Base-by-base conservation (phyloP, 768 basidiomycete genomes). In the Trametes cingulata region DNA sequence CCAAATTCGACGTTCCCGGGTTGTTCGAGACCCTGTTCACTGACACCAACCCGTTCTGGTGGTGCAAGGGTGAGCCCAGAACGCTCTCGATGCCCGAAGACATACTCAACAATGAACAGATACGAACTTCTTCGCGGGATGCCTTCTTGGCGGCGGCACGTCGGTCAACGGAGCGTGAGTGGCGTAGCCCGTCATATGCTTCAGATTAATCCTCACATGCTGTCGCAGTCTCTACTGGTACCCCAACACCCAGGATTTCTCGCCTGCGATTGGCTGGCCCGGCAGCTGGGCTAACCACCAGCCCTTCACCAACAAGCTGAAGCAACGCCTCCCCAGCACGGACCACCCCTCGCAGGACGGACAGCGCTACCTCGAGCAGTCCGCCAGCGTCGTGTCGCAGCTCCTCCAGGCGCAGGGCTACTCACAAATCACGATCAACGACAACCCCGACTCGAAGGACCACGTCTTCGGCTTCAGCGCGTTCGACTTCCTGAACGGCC, bases 1-100 rank as follows among this genome's bases (percentile, higher is more conserved):
- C 86, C 6, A 85, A 85, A 65, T 86, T 86, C 68, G 86, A 87
- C 63, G 74, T 85, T 56, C 85, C 85, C 20, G 85, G 86, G 64
- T 66, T 85, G 42, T 87, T 86, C 66, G 84, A 87, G 72, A 80
- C 82, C 41, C 82, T 86, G 82, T 87, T 87, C 73, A 76, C 78
- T 15, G 83, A 85, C 55, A 67, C 74, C 40, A 78, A 84, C 63
- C 74, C 77, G 1, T 86, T 77, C 72, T 87, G 81, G 80, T 87
- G 83, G 83, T 87, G 85, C 73, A 85, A 83, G 71, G 83, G 82
- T 80, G 54, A 25, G 66, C 37, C 8, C 47, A 0, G 25, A 1
- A 1, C 17, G n/a, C n/a, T n/a, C n/a, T n/a, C n/a, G n/a, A n/a
- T n/a, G n/a, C n/a, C n/a, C n/a, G n/a, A n/a, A n/a, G n/a, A n/a